A percentile compares a stretch with the other conserved stretches of the same genome.
Conservation (phyloP, 768 basidiomycete species). For the Phylloporus arenicola region DNA sequence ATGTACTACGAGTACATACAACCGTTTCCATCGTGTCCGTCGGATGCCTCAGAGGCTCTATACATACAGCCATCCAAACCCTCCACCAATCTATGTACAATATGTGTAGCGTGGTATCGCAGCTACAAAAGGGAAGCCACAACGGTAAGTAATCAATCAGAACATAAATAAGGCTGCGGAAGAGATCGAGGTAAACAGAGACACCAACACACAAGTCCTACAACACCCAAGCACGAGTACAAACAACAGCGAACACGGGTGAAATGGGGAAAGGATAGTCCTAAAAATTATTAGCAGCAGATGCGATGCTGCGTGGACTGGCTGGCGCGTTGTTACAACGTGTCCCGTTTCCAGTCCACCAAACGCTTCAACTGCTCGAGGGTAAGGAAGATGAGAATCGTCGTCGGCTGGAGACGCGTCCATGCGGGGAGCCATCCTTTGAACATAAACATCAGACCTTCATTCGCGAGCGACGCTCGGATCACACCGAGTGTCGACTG, state of each 20-base stretch:
- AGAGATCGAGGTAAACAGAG: not conserved
- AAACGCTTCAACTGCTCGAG: conserved; percentile 74
- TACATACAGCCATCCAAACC: not conserved
- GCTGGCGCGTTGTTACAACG: conserved; percentile 9
- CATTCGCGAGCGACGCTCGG: conserved; percentile 57
- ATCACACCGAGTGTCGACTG: conserved; percentile 73
- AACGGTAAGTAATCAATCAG: not conserved
- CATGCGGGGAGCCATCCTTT: conserved; percentile 89
- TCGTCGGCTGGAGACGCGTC: conserved; percentile 81
- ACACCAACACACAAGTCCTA: not conserved
- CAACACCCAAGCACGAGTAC: not conserved
- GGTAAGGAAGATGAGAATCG: conserved; percentile 82
- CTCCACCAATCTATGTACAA: not conserved
- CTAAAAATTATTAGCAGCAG: not conserved
- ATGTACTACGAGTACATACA: no score
- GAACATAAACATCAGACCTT: conserved; percentile 89
- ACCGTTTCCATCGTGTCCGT: no score
- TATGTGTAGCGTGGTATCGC: not conserved
- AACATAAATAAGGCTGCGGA: not conserved
- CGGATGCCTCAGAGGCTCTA: not conserved
- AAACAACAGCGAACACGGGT: not conserved
- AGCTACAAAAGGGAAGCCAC: not conserved
- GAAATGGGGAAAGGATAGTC: not conserved
- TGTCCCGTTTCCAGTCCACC: conserved; percentile 54
- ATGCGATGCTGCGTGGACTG: not conserved